Evolutionary conservation across 2,329 filamentous ascomycete species (phyloP).

Genomic region (Periconia macrospinosa): DNA sequence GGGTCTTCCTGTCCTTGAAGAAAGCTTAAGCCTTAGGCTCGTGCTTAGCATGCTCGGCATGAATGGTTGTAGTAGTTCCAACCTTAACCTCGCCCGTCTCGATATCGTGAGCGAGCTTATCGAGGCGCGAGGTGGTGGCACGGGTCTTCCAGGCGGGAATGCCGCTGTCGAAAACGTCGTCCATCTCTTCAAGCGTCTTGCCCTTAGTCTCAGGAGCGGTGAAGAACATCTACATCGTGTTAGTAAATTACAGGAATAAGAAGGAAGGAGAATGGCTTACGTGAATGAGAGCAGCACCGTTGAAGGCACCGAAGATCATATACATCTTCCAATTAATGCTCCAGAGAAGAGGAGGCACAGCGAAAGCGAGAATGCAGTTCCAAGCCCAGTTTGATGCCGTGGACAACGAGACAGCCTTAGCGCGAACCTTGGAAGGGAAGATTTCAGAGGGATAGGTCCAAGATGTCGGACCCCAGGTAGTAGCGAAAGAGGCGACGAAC

Average conservation of each 20-base stretch:
- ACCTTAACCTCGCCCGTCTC: conserved; percentile 40
- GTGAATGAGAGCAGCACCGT: conserved; percentile 41
- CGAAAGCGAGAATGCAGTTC: conserved; percentile 46
- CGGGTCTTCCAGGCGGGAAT: conserved; percentile 39
- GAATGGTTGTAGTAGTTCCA: conserved; percentile 38
- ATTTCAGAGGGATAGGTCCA: conserved; percentile 46
- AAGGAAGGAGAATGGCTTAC: conserved; percentile 7
- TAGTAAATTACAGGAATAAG: background rate
- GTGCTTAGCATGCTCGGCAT: background rate
- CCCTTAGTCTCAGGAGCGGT: conserved; percentile 45
- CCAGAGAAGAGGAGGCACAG: conserved; percentile 45
- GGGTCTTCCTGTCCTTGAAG: background rate
- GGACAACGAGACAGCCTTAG: conserved; percentile 44
- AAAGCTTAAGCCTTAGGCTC: background rate
- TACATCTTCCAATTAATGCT: conserved; percentile 49
- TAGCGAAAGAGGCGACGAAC: conserved; percentile 49
- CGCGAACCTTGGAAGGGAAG: conserved; percentile 44
- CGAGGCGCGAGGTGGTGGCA: conserved; percentile 35
- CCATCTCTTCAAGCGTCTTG: conserved; percentile 46
- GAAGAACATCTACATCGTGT: conserved; percentile 36
- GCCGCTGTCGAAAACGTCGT: conserved; percentile 42
- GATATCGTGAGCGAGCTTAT: conserved; percentile 38
- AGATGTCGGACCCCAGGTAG: conserved; percentile 43
- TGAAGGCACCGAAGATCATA: conserved; percentile 46
- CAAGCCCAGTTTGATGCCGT: conserved; percentile 42